These are phyloP conservation scores for Glycine soja DNA, from an alignment of 306 rosid species.

Conservation along the genomic window DNA sequence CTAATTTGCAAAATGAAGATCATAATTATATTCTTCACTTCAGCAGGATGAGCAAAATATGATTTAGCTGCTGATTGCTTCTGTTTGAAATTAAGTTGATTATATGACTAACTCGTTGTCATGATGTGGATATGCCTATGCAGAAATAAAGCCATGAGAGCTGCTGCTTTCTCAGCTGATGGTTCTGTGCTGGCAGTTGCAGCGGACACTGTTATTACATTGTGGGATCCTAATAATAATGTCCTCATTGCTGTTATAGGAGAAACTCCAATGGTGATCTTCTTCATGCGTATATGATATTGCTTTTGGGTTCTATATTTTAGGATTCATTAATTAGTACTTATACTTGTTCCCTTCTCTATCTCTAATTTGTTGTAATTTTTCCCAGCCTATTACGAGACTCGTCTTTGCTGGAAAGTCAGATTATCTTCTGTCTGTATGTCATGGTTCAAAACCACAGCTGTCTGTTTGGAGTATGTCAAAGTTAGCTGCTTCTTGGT, in stretches of 20 bases:
- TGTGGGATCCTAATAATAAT: constrained; percentile 93
- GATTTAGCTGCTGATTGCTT: constrained; percentile 37
- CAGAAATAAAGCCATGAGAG: constrained; percentile 89
- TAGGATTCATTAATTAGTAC: constrained; percentile 18
- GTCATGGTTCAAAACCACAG: constrained; percentile 77
- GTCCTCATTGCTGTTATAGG: constrained; percentile 84
- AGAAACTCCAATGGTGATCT: constrained; percentile 67
- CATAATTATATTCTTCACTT: not conserved
- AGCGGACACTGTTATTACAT: constrained; percentile 84
- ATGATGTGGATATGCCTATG: constrained; percentile 42
- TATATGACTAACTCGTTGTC: constrained; percentile 40
- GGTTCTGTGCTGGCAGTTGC: constrained; percentile 97
- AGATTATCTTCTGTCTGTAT: constrained; percentile 72
- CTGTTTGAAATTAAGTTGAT: constrained; percentile 37
- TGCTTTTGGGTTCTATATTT: constrained; percentile 33
- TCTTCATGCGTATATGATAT: not conserved
- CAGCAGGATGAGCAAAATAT: constrained; percentile 10
- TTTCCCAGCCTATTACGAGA: constrained; percentile 68
- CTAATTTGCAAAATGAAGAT: constrained; percentile 14
- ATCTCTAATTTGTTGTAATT: constrained; percentile 12
- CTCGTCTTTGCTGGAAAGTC: constrained; percentile 84
- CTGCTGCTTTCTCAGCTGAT: constrained; percentile 88
- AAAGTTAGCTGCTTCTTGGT: constrained; percentile 71
- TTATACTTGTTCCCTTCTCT: not conserved
- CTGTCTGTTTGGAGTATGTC: constrained; percentile 80